Conservation (phyloP, 1,139 yeast genomes). For the Kurtzmaniella quercitrusa region DNA sequence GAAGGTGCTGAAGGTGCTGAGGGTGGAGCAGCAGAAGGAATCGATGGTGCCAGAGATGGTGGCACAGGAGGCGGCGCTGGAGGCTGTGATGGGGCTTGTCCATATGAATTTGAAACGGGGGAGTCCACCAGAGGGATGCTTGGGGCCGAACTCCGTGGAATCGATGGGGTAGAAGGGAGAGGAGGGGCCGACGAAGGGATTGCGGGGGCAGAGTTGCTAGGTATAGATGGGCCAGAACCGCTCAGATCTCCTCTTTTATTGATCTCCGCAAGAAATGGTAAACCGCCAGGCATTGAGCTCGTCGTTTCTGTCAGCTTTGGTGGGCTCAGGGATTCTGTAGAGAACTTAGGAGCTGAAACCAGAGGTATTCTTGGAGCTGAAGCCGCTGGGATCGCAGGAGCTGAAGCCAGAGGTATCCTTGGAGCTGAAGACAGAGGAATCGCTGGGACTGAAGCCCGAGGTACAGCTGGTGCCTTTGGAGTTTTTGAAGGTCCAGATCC, state of each 20-base stretch:
- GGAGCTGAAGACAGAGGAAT: conserved; percentile 16
- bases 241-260: background rate
- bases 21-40: too few species aligned
- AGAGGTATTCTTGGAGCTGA: conserved; percentile 11
- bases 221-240: conserved; percentile 8
- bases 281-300: conserved; percentile 7
- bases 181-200: conserved; percentile 13
- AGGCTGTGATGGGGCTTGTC: conserved; percentile 7
- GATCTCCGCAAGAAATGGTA: background rate
- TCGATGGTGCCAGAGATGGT: conserved; percentile 12
- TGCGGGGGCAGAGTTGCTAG: conserved; percentile 4
- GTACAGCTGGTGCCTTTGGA: conserved; percentile 5
- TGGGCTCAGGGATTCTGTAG: background rate
- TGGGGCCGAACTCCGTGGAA: conserved; percentile 9
- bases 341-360: too few species aligned
- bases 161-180: conserved; percentile 12
- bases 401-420: conserved; percentile 7
- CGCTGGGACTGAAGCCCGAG: conserved; percentile 11
- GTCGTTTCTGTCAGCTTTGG: background rate
- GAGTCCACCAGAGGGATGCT: conserved; percentile 12
- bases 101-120: conserved; percentile 14
- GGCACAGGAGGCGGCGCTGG: conserved; percentile 17
- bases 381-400: conserved; percentile 14
- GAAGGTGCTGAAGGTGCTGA: conserved; percentile 6
- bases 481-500: conserved; percentile 8